Evolutionary conservation across 78 protist genomes (phyloP), one percentile per base, ranked within the genome.

Genomic region (Pigoraptor vietnamica): DNA sequence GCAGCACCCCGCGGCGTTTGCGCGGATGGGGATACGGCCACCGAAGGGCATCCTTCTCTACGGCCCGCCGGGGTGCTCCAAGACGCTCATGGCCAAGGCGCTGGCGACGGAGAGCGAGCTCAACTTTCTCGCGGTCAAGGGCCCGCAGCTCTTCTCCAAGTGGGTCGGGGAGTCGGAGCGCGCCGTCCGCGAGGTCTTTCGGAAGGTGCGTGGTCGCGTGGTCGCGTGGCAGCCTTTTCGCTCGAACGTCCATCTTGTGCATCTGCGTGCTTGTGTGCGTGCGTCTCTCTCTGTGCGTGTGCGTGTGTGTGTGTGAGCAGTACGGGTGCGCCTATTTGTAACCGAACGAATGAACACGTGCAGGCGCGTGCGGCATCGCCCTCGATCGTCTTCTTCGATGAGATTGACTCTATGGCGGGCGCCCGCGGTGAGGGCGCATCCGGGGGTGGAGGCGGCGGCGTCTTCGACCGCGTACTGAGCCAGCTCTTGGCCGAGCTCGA

Each of bases 31-130:
- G 37, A 94, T 99, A 21, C 88, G 93, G 29, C 98, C 99, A 9
- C 99, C 99, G 14, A 86, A 86, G 34, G 99, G 98, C 55, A 90
- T 98, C 24, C 91, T 98, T 39, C 86, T 98, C 48, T 97, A 96
- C 86, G 99, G 99, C 23, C 99, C 99, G 48, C 99, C 99, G 0
- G 99, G 99, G 24, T 95, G 97, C 93, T 67, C 95, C 55, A 98
- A 98, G 92, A 98, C 99, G 14, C 90, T 98, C 56, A 40, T 98
- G 87, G 99, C 99, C 0, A 1, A 38, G 81, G 82, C 35, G 23
- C 81, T 87, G 24, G 90, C 90, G 35, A 40, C 67, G 34, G 81
- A 38, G 34, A n/a, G 39, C 40, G 34, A 35, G 37, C 32, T 35
- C 29, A 40, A 38, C 36, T 87, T 87, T 36, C 23, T 87, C 40